phyloP scores from a whole-genome alignment of 768 basidiomycete species.

The Xerocomus spinulosus region DNA sequence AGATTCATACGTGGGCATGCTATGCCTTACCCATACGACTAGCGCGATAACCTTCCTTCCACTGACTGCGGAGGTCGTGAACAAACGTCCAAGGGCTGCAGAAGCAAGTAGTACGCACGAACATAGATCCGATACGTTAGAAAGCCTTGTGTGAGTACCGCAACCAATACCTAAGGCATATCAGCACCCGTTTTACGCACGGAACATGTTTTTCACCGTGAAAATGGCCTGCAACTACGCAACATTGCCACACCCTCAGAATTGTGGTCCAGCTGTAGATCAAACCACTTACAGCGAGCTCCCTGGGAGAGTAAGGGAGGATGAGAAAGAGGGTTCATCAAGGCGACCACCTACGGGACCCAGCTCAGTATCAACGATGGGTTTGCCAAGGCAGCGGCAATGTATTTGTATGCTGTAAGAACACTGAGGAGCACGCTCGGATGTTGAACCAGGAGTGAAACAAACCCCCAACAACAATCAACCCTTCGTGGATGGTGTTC shows the following conservation, averaged over 20 bases:
- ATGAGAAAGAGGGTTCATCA: too few species aligned
- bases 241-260: neutral
- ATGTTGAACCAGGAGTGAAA: neutral
- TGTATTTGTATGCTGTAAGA: neutral
- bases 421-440: neutral
- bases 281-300: neutral
- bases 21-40: neutral
- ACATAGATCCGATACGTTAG: constrained; percentile 1
- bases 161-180: neutral
- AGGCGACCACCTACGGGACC: neutral
- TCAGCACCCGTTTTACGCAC: neutral
- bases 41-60: neutral
- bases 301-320: neutral
- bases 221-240: neutral
- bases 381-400: neutral
- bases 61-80: neutral
- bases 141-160: neutral
- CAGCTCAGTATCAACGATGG: neutral
- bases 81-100: too few species aligned
- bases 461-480: neutral
- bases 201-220: neutral
- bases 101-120: neutral
- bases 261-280: too few species aligned
- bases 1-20: too few species aligned
- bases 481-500: neutral